Base-by-base conservation (phyloP, 768 basidiomycete genomes). In the Royoungia palumana region DNA sequence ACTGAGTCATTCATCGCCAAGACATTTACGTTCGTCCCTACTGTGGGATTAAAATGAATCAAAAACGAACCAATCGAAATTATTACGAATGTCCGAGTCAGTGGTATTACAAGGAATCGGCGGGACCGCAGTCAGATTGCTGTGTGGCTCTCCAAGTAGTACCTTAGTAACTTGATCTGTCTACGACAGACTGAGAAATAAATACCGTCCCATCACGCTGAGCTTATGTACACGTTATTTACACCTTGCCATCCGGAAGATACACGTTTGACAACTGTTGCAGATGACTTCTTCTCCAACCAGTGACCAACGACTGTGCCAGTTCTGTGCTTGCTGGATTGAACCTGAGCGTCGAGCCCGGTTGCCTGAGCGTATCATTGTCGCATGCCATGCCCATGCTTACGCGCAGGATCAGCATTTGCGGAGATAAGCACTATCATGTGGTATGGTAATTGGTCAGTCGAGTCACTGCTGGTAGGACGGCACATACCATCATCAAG, bases 371-470 rank as follows among this genome's bases (percentile, higher is more conserved):
- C 10, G 47, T 43, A n/a, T 52, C 42, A 11, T 17, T 16, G 3
- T 44, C 20, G 46, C 44, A 46, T 6, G 42, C 25, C 14, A 30
- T 44, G 1, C 55, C 41, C 43, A 35, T 40, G 25, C 45, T 32
- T 6, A 45, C 49, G 19, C 38, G 30, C 34, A 57, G 34, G 19
- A 58, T 56, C 35, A 58, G 36, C 17, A 57, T 20, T 28, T 49
- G 53, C 20, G 50, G 40, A 11, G 57, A 50, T 20, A 55, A 14
- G 25, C 34, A 37, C 58, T 59, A 24, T 14, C 14, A 13, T 35
- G 41, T 2, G 19, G 30, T 28, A 24, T 5, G 4, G 16, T 8
- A 25, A 5, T 5, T 25, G 24, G 24, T 50, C 25, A 32, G 41
- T 21, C 13, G 11, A 7, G 16, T 5, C 19, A n/a, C 17, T 35